Evolutionary conservation across 2,329 filamentous ascomycete species (phyloP), one percentile per base, ranked within the genome.

Genomic region (Nigrospora sphaerica): DNA sequence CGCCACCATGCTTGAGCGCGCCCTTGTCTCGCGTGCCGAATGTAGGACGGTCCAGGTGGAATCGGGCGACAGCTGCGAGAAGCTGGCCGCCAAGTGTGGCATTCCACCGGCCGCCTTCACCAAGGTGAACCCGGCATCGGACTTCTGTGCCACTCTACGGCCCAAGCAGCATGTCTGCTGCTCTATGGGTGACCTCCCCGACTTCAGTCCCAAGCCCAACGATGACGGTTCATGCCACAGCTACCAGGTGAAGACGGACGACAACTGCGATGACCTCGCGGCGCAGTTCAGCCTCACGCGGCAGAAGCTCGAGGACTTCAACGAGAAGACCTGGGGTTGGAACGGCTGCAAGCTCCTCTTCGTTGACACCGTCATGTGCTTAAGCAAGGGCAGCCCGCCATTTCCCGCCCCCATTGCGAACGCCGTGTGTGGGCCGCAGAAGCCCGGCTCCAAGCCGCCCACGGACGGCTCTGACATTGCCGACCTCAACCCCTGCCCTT

Each of bases 111-210:
- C 46, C 4, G 46, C 56, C 32, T 62, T 62, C 32, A 56, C 48
- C 1, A 53, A 54, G 42, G 14, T 58, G 44, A 60, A 65, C 49
- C 48, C 53, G 4, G 44, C 23, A 5, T 17, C 45, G 1, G 46
- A 46, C 16, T 53, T 67, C 1, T 71, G 67, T 46, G 52, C 56
- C 2, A 60, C 50, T 0, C 58, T 75, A 1, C 44, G 46, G 6
- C 52, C 56, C 0, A 59, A 58, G 19, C 58, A 68, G 50, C 57
- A 52, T 35, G 62, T 69, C 0, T 71, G 68, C 53, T 70, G 67
- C 47, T 60, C 58, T 10, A 28, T 54, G 1, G 68, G 68, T 4
- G 57, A 51, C 0, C 53, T 68, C 1, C 66, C 67, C 0, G 59
- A 65, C 42, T 45, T 58, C 19, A 50, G 45, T 1, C 68, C 68